Evolutionary conservation across 768 basidiomycete genomes (phyloP).

Genomic region (Cubamyces sp.): DNA sequence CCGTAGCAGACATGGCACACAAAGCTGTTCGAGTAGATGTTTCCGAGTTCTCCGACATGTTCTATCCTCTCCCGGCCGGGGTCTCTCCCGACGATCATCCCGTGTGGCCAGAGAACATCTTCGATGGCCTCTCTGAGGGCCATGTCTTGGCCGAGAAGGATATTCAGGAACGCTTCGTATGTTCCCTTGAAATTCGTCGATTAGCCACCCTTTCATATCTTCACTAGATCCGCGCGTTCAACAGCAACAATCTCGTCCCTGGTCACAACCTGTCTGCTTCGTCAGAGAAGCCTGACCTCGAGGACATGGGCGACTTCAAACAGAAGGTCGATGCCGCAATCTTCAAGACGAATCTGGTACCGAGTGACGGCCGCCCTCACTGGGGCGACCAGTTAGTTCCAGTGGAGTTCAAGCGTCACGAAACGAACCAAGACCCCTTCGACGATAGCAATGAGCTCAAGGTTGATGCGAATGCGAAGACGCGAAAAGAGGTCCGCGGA

Average conservation of each 20-base stretch:
- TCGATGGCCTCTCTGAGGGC: background rate
- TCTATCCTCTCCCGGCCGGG: background rate
- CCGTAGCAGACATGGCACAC: constrained; percentile 11
- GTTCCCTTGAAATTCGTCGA: background rate
- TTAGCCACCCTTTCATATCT: no score
- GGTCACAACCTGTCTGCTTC: constrained; percentile 1
- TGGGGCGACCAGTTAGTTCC: constrained; percentile 14
- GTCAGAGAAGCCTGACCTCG: background rate
- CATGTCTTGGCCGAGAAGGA: background rate
- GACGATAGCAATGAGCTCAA: background rate
- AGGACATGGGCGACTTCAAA: background rate
- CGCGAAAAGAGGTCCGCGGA: constrained; percentile 1
- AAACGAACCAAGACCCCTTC: constrained; percentile 2
- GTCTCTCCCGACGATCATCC: background rate
- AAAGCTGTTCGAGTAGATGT: background rate
- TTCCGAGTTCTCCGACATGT: background rate
- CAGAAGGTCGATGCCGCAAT: constrained; percentile 12
- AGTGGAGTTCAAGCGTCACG: constrained; percentile 8
- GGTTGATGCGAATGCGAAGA: background rate
- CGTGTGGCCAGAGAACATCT: background rate
- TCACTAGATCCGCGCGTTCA: background rate
- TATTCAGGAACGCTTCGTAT: background rate
- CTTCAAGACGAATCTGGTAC: background rate
- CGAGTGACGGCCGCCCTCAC: constrained; percentile 6
- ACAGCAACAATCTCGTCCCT: background rate